Evolutionary conservation across 2,329 filamentous ascomycete genomes (phyloP), one percentile per base, ranked within the genome.

Genomic region (Thermochaetoides dissita): DNA sequence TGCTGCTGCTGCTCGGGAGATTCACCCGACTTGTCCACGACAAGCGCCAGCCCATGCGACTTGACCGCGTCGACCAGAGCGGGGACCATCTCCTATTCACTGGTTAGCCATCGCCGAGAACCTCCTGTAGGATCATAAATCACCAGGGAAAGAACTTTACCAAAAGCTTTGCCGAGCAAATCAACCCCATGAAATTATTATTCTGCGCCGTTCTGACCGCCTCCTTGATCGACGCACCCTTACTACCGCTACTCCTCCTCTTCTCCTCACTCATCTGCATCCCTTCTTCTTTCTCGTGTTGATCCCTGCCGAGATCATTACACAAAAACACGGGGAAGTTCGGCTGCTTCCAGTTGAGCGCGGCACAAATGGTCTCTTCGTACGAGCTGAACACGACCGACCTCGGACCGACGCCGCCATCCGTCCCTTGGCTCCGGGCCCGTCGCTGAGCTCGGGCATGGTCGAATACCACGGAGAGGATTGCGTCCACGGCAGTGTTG

Each of bases 331-430:
- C 85, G 0, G 91, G 91, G 59, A 94, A 98, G 58, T 96, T 98
- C 2, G 91, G 91, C 61, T 98, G 91, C 62, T 98, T 98, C 91
- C 91, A 98, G 63, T 98, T 98, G 53, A 98, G 65, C 6, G 89
- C 88, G 10, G 85, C 93, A 63, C 91, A 98, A 12, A 96, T 75
- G 49, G 81, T 82, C 9, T 84, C 71, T 57, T 94, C 95, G 62
- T 89, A 94, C 17, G 86, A 94, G 54, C 85, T 93, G 59, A 98
- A 95, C 8, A 95, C 85, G 40, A 98, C 81, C 9, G 85, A 94
- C 34, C 88, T 73, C 51, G 91, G 79, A 10, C 79, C 76, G 42
- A 85, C 79, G 10, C 38, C 10, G 30, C 34, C 10, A 10, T 8
- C 8, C 17, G 30, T 33, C 50, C 76, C 78, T 48, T 60, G 85